Evolutionary conservation across 805 yeast species (phyloP).

Genomic region (Priceomyces carsonii): DNA sequence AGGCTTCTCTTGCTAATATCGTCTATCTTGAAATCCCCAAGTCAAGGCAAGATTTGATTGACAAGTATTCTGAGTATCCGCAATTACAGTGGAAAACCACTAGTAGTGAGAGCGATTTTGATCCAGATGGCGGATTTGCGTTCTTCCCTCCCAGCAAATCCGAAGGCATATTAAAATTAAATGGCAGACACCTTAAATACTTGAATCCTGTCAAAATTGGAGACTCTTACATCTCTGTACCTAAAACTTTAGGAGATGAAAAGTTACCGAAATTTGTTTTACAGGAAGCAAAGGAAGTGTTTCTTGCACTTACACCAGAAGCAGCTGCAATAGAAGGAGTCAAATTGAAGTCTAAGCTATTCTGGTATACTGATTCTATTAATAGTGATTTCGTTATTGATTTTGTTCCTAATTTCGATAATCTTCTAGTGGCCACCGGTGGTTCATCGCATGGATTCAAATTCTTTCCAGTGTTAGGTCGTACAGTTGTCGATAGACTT

Average conservation of each 20-base stretch:
- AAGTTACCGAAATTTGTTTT: slow-evolving; percentile 14
- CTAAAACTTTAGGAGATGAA: slow-evolving; percentile 20
- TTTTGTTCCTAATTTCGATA: slow-evolving; percentile 27
- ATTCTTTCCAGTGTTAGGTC: slow-evolving; percentile 32
- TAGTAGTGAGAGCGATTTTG: slow-evolving; percentile 19
- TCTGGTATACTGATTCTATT: slow-evolving; percentile 37
- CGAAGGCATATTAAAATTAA: slow-evolving; percentile 35
- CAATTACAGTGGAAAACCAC: slow-evolving; percentile 33
- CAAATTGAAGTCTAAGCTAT: slow-evolving; percentile 7
- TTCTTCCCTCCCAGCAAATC: slow-evolving; percentile 35
- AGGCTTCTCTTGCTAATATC: slow-evolving; percentile 39
- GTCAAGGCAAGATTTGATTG: slow-evolving; percentile 22
- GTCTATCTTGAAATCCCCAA: slow-evolving; percentile 34
- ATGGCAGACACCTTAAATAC: slow-evolving; percentile 35
- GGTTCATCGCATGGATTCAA: slow-evolving; percentile 39
- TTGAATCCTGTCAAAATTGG: slow-evolving; percentile 24
- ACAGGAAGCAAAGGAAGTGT: slow-evolving; percentile 14
- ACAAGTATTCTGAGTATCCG: slow-evolving; percentile 37
- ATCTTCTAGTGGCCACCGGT: slow-evolving; percentile 31
- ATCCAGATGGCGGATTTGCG: slow-evolving; percentile 28
- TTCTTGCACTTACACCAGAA: slow-evolving; percentile 13
- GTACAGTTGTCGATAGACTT: slow-evolving; percentile 28
- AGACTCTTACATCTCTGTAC: slow-evolving; percentile 25
- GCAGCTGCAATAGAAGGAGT: slow-evolving; percentile 5
- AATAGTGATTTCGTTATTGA: slow-evolving; percentile 30